phyloP scores from a whole-genome alignment of 768 basidiomycete genomes.

The Naganishia onofrii region DNA sequence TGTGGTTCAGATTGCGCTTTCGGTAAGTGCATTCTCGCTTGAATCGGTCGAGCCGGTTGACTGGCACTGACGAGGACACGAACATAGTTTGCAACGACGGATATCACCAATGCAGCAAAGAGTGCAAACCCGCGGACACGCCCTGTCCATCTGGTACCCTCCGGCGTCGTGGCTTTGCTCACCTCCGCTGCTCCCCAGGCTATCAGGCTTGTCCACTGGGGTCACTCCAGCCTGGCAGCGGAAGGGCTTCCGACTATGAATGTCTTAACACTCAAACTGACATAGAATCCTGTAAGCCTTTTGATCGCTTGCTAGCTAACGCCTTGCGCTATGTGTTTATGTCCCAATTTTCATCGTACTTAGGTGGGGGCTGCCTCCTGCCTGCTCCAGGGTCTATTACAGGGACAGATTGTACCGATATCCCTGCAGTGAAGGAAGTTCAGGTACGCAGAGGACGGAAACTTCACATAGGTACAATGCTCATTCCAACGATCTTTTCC shows the following conservation, averaged over 20 bases:
- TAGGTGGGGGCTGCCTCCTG: neutral
- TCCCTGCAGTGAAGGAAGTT: neutral
- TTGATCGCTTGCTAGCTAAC: no score
- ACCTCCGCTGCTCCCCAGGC: neutral
- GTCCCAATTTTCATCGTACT: no score
- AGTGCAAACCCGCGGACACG: neutral
- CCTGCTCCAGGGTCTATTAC: neutral
- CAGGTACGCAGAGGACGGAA: neutral
- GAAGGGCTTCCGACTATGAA: neutral
- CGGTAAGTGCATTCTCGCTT: neutral
- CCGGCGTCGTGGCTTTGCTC: neutral
- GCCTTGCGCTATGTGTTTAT: no score
- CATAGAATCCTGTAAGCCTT: slow-evolving; percentile 6
- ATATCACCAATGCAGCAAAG: neutral
- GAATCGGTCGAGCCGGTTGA: neutral
- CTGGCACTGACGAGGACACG: neutral
- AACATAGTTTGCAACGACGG: neutral
- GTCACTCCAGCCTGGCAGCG: neutral
- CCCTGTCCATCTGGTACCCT: neutral
- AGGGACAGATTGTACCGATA: neutral
- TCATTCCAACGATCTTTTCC: neutral
- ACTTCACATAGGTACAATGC: neutral
- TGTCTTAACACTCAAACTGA: neutral
- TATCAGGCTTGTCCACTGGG: neutral
- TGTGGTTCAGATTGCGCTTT: neutral